Evolutionary conservation across 805 yeast genomes (phyloP).

Genomic region (Vanderwaltozyma verrucispora): DNA sequence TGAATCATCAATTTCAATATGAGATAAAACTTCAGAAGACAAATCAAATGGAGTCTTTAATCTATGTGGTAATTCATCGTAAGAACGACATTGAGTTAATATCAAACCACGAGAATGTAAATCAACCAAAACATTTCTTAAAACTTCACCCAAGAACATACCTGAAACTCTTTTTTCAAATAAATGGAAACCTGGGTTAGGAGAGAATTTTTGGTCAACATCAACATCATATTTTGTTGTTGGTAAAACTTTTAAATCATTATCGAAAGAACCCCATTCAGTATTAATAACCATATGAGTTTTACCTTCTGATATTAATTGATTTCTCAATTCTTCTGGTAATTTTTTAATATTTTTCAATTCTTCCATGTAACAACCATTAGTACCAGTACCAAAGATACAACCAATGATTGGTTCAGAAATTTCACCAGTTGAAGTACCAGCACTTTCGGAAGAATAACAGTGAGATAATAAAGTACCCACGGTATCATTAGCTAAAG

Average conservation of each 20-base stretch:
- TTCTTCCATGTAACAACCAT: constrained; percentile 86
- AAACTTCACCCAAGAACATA: constrained; percentile 85
- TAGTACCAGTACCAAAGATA: constrained; percentile 96
- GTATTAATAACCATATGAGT: constrained; percentile 83
- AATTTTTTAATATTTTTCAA: constrained; percentile 66
- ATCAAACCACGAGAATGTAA: constrained; percentile 48
- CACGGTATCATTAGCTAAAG: constrained; percentile 91
- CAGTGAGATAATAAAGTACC: constrained; percentile 88
- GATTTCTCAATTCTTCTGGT: constrained; percentile 34
- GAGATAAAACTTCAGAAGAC: constrained; percentile 75
- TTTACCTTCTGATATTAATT: constrained; percentile 35
- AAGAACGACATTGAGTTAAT: constrained; percentile 41
- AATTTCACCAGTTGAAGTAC: constrained; percentile 41
- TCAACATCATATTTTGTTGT: constrained; percentile 63
- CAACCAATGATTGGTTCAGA: constrained; percentile 79
- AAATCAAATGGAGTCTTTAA: constrained; percentile 67
- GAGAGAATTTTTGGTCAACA: constrained; percentile 56
- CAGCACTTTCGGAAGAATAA: constrained; percentile 46
- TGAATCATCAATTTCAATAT: constrained; percentile 77
- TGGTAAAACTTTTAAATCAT: constrained; percentile 65
- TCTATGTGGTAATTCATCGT: constrained; percentile 42
- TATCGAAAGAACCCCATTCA: constrained; percentile 98
- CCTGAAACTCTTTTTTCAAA: constrained; percentile 91
- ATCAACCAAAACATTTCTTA: constrained; percentile 65
- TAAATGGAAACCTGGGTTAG: constrained; percentile 80